A percentile compares a stretch with the other conserved stretches of the same genome.
phyloP scores from a whole-genome alignment of 139 green algal genomes.

The Coelastrella sp. region DNA sequence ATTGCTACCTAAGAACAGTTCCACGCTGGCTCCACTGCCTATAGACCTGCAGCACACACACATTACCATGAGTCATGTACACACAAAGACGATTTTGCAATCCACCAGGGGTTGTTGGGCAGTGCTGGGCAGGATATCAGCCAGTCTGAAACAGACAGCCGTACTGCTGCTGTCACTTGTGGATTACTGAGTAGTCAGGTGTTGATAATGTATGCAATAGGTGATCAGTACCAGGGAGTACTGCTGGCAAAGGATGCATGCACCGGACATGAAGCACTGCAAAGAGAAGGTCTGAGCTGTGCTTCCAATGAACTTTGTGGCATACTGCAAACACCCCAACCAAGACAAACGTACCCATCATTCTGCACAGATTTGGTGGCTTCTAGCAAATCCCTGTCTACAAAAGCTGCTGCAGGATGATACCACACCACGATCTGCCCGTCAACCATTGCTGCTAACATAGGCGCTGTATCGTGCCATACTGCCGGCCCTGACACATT shows the following conservation, averaged over 20 bases:
- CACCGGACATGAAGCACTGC: background rate
- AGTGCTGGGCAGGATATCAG: no score
- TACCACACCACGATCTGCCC: constrained; percentile 81
- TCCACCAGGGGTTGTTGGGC: no score
- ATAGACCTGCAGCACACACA: constrained; percentile 51
- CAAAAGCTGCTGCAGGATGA: constrained; percentile 76
- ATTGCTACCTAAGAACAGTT: constrained; percentile 58
- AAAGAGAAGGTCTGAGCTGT: background rate
- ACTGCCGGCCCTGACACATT: constrained; percentile 69
- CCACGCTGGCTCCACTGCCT: constrained; percentile 65
- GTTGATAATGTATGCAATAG: no score
- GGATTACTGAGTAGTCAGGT: no score
- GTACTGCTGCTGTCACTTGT: no score
- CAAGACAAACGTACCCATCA: constrained; percentile 1
- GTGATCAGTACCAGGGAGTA: no score
- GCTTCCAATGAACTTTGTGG: background rate
- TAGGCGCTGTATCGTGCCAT: constrained; percentile 79
- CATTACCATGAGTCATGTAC: no score
- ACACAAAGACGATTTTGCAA: no score
- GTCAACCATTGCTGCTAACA: constrained; percentile 80
- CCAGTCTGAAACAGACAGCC: no score
- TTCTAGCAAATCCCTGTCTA: constrained; percentile 77
- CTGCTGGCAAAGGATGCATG: no score
- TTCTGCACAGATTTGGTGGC: constrained; percentile 46
- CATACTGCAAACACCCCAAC: background rate